Percentiles rank a stretch among this genome's conserved stretches.
Conservation (phyloP, 495 filamentous ascomycete species). For the Penicilliopsis zonata region DNA sequence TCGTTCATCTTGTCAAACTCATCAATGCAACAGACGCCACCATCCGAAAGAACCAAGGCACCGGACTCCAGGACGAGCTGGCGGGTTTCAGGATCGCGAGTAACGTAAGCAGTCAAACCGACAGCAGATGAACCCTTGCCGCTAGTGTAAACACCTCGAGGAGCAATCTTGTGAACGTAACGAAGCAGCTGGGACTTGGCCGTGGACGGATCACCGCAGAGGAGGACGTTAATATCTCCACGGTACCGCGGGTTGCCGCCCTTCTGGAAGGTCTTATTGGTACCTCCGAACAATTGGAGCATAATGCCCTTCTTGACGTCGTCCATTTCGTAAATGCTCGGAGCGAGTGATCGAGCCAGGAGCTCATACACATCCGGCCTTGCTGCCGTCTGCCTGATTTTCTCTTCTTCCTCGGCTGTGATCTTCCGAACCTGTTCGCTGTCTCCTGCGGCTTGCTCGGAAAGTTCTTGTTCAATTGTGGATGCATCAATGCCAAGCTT, state of each 20-base stretch:
- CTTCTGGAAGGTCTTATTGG: constrained; percentile 97
- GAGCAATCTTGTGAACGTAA: constrained; percentile 96
- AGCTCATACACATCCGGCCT: constrained; percentile 90
- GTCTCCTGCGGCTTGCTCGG: constrained; percentile 59
- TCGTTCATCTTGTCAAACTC: constrained; percentile 99
- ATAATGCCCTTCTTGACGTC: constrained; percentile 98
- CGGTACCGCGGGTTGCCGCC: constrained; percentile 90
- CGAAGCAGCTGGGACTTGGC: constrained; percentile 88
- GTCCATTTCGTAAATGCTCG: constrained; percentile 95
- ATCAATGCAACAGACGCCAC: constrained; percentile 96
- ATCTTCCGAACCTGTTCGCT: constrained; percentile 76
- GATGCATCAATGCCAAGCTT: constrained; percentile 84
- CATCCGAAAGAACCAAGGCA: constrained; percentile 88
- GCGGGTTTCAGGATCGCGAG: constrained; percentile 84
- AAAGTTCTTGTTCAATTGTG: constrained; percentile 76
- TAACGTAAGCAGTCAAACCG: constrained; percentile 96
- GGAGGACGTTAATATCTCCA: constrained; percentile 92
- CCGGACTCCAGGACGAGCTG: constrained; percentile 96
- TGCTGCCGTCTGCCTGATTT: constrained; percentile 70
- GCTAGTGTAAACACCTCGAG: constrained; percentile 92
- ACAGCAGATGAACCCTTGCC: constrained; percentile 96
- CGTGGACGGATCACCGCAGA: constrained; percentile 95
- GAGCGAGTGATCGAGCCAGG: constrained; percentile 80
- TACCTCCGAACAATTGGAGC: constrained; percentile 91
- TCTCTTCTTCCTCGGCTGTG: constrained; percentile 79